Percentiles rank a stretch among this genome's conserved stretches.
These are phyloP conservation scores for Hylodesmum podocarpum DNA, from an alignment of 306 rosid species.

Conservation along the genomic window DNA sequence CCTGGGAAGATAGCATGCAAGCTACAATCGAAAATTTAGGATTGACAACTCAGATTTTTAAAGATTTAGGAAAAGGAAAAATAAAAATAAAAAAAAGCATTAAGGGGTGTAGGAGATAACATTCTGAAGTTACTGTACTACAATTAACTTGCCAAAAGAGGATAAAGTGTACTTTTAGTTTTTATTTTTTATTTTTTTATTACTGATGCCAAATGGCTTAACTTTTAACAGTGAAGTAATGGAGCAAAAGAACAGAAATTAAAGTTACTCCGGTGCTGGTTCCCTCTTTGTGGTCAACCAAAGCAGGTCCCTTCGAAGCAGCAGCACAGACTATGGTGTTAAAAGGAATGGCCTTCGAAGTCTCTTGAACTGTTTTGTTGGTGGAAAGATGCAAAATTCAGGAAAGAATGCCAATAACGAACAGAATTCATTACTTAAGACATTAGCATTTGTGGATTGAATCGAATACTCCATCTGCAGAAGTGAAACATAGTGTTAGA, in stretches of 20 bases:
- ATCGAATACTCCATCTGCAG: conserved; percentile 61
- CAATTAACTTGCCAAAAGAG: background rate
- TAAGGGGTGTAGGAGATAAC: background rate
- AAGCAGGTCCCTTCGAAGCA: conserved; percentile 75
- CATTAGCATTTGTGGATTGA: conserved; percentile 37
- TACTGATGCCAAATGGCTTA: conserved; percentile 25
- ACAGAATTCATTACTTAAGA: conserved; percentile 56
- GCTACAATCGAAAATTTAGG: conserved; percentile 43
- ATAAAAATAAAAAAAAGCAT: too few relatives aligned
- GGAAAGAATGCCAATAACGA: conserved; percentile 63
- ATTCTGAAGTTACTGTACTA: background rate
- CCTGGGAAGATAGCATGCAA: conserved; percentile 64
- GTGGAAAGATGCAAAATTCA: conserved; percentile 76
- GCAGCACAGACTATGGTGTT: conserved; percentile 55
- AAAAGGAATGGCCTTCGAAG: conserved; percentile 68
- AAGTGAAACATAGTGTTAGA: conserved; percentile 34
- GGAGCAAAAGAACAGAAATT: conserved; percentile 60
- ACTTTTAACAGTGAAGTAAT: conserved; percentile 78
- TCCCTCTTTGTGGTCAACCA: conserved; percentile 67
- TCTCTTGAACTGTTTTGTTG: conserved; percentile 54
- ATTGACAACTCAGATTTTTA: conserved; percentile 13
- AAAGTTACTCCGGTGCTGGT: conserved; percentile 58
- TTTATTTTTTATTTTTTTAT: too few relatives aligned
- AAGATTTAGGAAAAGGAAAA: background rate
- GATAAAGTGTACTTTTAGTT: background rate